Base-by-base conservation (phyloP, 2,329 filamentous ascomycete species). In the Alternaria brassicae region DNA sequence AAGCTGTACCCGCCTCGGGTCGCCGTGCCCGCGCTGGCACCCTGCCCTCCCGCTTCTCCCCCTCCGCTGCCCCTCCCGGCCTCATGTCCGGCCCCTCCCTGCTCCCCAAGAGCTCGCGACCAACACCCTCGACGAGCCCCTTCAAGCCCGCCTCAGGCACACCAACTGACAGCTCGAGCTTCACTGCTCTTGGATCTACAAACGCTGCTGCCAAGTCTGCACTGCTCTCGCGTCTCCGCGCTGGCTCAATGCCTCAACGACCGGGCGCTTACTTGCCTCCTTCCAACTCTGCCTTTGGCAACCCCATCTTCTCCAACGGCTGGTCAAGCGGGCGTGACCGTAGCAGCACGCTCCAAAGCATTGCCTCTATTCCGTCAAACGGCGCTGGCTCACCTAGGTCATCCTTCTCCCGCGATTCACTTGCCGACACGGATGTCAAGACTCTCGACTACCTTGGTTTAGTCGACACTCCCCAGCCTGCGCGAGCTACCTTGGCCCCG, bases 381-480 rank as follows among this genome's bases (percentile, higher is more conserved):
- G 92, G 90, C 2, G 92, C 92, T 2, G 91, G 90, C 63, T 98
- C 94, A 13, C 94, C 94, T 1, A 87, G 91, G 13, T 96, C 92
- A 7, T 88, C 91, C 1, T 94, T 94, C 74, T 96, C 92, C 10
- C 88, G 89, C 67, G 93, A 97, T 72, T 93, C 92, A 28, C 86
- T 89, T 44, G 90, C 88, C 17, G 94, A 98, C 72, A 91, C 89
- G 28, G 93, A 97, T 75, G 92, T 97, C 67, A 91, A 92, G 73
- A 99, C 95, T 2, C 82, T 99, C 68, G 95, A 99, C 77, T 99
- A 99, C 74, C 87, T 99, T 60, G 95, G 95, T 47, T 85, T 99
- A 49, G 94, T 93, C 30, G 95, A 98, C 78, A 96, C 93, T 15
- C 94, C 95, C 19, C 92, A 96, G 74, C 90, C 91, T 53, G 83